phyloP scores from a whole-genome alignment of 2,329 filamentous ascomycete genomes.

The Pseudogymnoascus sp. region DNA sequence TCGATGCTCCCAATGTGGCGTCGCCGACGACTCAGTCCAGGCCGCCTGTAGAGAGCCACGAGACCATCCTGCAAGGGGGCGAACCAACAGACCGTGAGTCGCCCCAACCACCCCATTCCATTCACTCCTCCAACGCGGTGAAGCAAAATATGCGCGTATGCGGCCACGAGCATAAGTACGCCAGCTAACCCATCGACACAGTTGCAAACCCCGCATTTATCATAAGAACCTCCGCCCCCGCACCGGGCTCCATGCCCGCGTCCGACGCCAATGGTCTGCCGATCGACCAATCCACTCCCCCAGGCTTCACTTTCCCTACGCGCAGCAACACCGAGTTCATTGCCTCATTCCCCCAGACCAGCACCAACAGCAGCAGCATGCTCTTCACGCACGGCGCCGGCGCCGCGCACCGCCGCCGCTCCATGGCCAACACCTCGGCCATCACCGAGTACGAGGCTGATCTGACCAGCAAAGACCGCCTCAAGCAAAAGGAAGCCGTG shows the following conservation, averaged over 20 bases:
- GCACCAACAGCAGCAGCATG: neutral
- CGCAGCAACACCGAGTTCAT: neutral
- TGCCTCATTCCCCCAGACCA: neutral
- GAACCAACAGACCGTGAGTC: neutral
- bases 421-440: conserved; percentile 26
- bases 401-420: conserved; percentile 12
- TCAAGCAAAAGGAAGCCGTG: conserved; percentile 55
- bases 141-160: neutral
- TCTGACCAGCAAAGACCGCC: conserved; percentile 53
- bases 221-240: neutral
- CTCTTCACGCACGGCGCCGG: neutral
- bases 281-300: neutral
- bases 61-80: neutral
- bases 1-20: neutral
- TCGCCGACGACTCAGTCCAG: neutral
- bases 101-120: neutral
- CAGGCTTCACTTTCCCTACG: neutral
- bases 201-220: neutral
- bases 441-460: conserved; percentile 48
- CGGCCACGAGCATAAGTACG: neutral
- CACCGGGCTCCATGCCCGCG: neutral
- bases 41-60: neutral
- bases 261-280: neutral
- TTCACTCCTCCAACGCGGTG: neutral
- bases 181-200: neutral